Percentiles rank a stretch among this genome's conserved stretches.
Conservation (phyloP, 2,329 filamentous ascomycete genomes). For the Biscogniauxia mediterranea region DNA sequence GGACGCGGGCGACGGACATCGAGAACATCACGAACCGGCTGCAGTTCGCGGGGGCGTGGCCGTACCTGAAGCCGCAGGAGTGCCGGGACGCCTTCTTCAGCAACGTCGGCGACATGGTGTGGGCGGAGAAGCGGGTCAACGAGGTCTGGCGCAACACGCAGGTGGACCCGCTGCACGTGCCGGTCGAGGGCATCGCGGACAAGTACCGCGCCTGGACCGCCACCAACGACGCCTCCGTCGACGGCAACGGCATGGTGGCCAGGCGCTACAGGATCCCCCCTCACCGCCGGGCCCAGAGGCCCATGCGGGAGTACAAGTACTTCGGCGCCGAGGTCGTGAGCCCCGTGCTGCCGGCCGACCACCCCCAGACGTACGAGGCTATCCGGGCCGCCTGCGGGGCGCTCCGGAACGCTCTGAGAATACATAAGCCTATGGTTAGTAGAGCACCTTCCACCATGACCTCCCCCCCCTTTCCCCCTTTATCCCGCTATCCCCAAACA, state of each 20-base stretch:
- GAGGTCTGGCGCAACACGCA: conserved; percentile 9
- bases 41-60: background rate
- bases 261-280: conserved; percentile 12
- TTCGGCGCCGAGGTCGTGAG: conserved; percentile 23
- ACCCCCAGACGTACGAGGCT: background rate
- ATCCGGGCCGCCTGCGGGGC: conserved; percentile 11
- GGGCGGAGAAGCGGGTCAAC: conserved; percentile 1
- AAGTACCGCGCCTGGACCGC: conserved; percentile 21
- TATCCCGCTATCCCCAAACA: no score
- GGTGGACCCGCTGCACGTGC: conserved; percentile 15
- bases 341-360: conserved; percentile 11
- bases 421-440: conserved; percentile 21
- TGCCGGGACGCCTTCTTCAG: background rate
- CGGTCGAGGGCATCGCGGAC: background rate
- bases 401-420: conserved; percentile 17
- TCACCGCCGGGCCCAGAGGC: background rate
- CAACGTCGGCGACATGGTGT: background rate
- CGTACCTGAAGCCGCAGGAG: background rate
- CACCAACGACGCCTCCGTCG: conserved; percentile 11
- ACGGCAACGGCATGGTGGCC: conserved; percentile 15
- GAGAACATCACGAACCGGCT: background rate
- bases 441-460: background rate
- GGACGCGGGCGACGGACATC: background rate
- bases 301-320: conserved; percentile 14
- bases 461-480: background rate